These are phyloP conservation scores for Scleroderma bovista DNA, from an alignment of 768 basidiomycete species.

Conservation along the genomic window DNA sequence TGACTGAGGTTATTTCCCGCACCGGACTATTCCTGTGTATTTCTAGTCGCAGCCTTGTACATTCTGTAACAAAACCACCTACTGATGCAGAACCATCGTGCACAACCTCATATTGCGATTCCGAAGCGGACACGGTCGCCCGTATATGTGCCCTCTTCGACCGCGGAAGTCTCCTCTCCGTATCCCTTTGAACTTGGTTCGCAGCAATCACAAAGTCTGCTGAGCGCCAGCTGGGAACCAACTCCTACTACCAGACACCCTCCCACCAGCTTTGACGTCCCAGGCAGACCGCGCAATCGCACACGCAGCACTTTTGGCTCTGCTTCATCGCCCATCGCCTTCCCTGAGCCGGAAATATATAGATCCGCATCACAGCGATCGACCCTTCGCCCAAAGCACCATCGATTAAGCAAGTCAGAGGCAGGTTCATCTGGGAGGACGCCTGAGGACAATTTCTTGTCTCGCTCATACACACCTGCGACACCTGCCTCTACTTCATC, in stretches of 20 bases:
- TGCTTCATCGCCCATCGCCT: conserved; percentile 28
- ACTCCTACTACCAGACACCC: conserved; percentile 22
- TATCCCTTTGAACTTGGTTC: conserved; percentile 27
- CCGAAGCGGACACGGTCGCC: conserved; percentile 33
- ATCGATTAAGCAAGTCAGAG: conserved; percentile 39
- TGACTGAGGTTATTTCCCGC: background rate
- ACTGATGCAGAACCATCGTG: conserved; percentile 26
- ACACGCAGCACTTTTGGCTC: conserved; percentile 32
- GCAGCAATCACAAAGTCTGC: conserved; percentile 13
- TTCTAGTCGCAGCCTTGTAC: too few species aligned
- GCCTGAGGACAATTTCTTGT: conserved; percentile 11
- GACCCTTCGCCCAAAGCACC: conserved; percentile 23
- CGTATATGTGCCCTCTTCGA: conserved; percentile 24
- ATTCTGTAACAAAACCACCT: background rate
- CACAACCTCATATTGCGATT: conserved; percentile 34
- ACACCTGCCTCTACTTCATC: conserved; percentile 28
- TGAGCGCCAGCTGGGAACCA: conserved; percentile 30
- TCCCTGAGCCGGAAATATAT: conserved; percentile 50
- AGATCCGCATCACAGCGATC: conserved; percentile 39
- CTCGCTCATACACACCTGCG: conserved; percentile 32
- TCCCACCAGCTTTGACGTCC: conserved; percentile 13
- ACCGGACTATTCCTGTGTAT: background rate
- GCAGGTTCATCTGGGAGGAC: conserved; percentile 13
- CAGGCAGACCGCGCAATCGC: conserved; percentile 29
- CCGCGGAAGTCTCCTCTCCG: conserved; percentile 22